phyloP scores from a whole-genome alignment of 2,329 filamentous ascomycete species.

The Monascus ruber region DNA sequence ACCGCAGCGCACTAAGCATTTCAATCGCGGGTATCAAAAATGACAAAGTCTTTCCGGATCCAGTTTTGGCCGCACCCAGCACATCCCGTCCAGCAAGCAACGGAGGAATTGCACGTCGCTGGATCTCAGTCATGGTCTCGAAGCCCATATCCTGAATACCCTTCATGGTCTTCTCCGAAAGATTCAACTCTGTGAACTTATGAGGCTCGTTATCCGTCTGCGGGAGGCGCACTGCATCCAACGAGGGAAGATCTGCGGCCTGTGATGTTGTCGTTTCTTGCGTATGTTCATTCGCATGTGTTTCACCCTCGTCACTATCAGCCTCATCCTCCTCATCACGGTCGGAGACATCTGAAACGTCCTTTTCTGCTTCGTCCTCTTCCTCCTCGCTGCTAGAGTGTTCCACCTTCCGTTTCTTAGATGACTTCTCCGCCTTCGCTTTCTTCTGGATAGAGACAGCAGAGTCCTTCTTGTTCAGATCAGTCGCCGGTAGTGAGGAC shows the following conservation, averaged over 20 bases:
- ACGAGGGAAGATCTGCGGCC: slow-evolving; percentile 41
- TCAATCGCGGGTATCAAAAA: slow-evolving; percentile 69
- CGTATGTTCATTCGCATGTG: slow-evolving; percentile 18
- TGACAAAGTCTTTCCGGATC: slow-evolving; percentile 20
- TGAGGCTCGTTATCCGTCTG: slow-evolving; percentile 51
- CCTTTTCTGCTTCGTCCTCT: slow-evolving; percentile 15
- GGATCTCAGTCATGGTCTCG: slow-evolving; percentile 90
- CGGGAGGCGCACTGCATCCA: slow-evolving; percentile 43
- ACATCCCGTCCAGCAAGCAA: slow-evolving; percentile 83
- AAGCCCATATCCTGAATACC: slow-evolving; percentile 89
- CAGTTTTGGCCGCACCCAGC: slow-evolving; percentile 35
- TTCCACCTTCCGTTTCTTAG: slow-evolving; percentile 30
- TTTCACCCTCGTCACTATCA: slow-evolving; percentile 22
- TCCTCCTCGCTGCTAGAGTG: slow-evolving; percentile 25
- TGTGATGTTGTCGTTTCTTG: slow-evolving; percentile 8
- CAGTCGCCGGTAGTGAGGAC: slow-evolving; percentile 3
- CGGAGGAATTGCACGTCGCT: slow-evolving; percentile 75
- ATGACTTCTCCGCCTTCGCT: slow-evolving; percentile 13
- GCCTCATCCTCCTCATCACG: slow-evolving; percentile 24
- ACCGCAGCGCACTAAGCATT: slow-evolving; percentile 78
- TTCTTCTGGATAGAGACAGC: slow-evolving; percentile 8
- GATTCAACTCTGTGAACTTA: slow-evolving; percentile 68
- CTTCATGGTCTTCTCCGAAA: slow-evolving; percentile 80
- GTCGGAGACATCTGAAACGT: slow-evolving; percentile 20
- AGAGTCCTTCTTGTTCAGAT: slow-evolving; percentile 7